Evolutionary conservation across 2,329 filamentous ascomycete species (phyloP), one percentile per base, ranked within the genome.

Genomic region (Pseudodiploospora longispora): DNA sequence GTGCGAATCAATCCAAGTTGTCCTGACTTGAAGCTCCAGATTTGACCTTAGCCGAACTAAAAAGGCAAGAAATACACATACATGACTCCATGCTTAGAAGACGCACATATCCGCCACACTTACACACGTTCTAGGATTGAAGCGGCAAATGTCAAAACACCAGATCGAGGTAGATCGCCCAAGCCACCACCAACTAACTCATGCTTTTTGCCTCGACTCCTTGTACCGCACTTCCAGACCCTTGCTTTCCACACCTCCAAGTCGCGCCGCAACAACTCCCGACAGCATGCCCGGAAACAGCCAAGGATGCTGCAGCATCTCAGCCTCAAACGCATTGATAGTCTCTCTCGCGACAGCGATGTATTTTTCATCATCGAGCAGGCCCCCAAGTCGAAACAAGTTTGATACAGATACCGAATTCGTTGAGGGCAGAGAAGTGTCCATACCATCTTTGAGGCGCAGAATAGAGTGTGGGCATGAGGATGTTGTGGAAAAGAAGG

Each of bases 381-480:
- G 62, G 5, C 75, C 75, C 9, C 80, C 80, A 4, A 97, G 76
- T 1, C 87, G 82, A 65, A 93, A 85, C n/a, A 97, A 70, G 59
- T 97, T 97, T 10, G 79, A 76, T 0, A 87, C 86, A n/a, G 85
- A 85, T 5, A 91, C 78, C 34, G 87, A 88, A 59, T 98, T 98
- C 41, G 87, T 85, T 0, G 88, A 93, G 1, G 93, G 93, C 48
- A 93, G 84, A 2, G 88, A 83, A 5, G 87, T 87, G 63, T 98
- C 93, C 76, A 96, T 96, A 51, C 89, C 93, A 50, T 94, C 88
- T 66, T 98, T 98, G 40, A 96, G 76, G 27, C 91, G 83, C 48
- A 97, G 78, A 47, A 96, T 83, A 29, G 84, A 76, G 55, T 89
- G 80, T 1, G 80, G 69, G 7, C 83, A 80, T 36, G 74, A 65